Base-by-base conservation (phyloP, 768 basidiomycete species). In the Termitomyces sp. region DNA sequence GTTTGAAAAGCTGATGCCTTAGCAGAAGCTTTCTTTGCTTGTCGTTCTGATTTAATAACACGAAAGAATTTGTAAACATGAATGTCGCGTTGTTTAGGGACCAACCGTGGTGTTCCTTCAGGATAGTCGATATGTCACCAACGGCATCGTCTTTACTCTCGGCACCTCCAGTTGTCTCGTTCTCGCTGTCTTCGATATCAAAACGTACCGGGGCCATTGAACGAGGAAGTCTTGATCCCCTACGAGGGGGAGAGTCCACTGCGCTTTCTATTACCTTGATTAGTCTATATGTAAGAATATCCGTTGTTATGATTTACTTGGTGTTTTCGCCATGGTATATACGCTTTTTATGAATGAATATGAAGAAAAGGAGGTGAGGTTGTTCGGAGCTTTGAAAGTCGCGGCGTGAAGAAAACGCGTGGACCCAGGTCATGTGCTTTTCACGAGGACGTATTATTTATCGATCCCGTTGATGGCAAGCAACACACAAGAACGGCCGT, bases 1-100 rank as follows among this genome's bases (percentile, higher is more conserved):
- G 52, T 65, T 17, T 71, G 68, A 60, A 66, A 73, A 48, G 65
- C 65, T 23, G 66, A 64, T 10, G 62, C 46, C 16, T 66, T 65
- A 8, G 65, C 59, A 4, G 69, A 56, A 1, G 57, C 46, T 53
- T 67, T 71, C 61, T 66, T 71, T 19, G 66, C 62, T 52, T 71
- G 68, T n/a, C 63, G 61, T 52, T 70, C 72, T 73, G 46, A 3
- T 7, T 5, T 44, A 41, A 21, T 9, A 19, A 14, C 9, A 45
- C 4, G 21, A 54, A 47, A 46, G 32, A 57, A 40, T 45, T 56
- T 56, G 29, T 40, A 41, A 56, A 55, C 34, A 25, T 27, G n/a
- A 27, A 51, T 29, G 1, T 51, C 11, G 53, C 21, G 43, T 42
- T 64, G 43, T 37, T 25, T 14, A 37, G 41, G 56, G 48, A 43